These are phyloP conservation scores for Nicotiana obtusifolia DNA, from an alignment of 257 asterid species.

Conservation along the genomic window DNA sequence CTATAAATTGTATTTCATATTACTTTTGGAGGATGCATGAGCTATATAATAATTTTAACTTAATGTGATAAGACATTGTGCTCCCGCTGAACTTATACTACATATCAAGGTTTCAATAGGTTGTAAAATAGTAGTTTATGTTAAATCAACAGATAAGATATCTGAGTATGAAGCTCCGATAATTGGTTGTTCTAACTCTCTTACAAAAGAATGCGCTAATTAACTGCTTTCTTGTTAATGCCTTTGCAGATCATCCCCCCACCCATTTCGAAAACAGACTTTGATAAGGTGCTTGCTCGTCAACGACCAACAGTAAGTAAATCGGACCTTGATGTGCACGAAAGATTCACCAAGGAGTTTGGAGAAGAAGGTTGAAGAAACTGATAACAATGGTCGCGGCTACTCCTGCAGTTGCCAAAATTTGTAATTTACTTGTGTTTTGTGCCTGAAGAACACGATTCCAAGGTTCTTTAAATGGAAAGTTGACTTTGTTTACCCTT, in stretches of 20 bases:
- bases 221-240: neutral
- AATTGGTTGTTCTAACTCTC: neutral
- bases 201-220: neutral
- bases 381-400: neutral
- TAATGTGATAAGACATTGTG: neutral
- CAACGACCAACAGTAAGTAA: conserved; percentile 95
- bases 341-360: conserved; percentile 81
- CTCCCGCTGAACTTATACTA: neutral
- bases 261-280: conserved; percentile 74
- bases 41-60: neutral
- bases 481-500: neutral
- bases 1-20: neutral
- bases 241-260: conserved; percentile 73
- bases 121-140: neutral
- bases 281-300: conserved; percentile 82
- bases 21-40: neutral
- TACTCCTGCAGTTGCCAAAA: neutral
- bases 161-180: neutral
- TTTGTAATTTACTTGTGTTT: neutral
- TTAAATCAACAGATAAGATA: neutral
- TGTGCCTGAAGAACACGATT: neutral
- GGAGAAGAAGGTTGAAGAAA: conserved; percentile 90
- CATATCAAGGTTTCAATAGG: neutral
- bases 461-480: neutral
- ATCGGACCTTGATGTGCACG: conserved; percentile 86